These are phyloP conservation scores for Leishmania lainsoni DNA, from an alignment of 208 protist species.

Conservation along the genomic window DNA sequence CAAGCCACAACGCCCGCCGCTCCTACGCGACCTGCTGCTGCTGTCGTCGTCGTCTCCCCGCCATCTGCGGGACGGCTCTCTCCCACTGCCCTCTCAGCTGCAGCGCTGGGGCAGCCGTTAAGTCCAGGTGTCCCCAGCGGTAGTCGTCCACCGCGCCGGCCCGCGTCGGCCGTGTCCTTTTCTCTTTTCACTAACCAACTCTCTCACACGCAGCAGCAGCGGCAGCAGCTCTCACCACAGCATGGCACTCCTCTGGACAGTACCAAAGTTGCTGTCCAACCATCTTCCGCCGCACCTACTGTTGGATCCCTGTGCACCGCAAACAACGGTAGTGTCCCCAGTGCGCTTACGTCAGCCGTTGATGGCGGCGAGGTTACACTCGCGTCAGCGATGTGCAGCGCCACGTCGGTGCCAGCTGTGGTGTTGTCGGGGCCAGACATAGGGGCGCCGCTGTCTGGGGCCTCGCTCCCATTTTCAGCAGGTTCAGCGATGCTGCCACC, in stretches of 20 bases:
- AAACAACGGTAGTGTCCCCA: slow-evolving; percentile 1
- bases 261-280: neutral
- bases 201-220: neutral
- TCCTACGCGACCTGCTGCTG: neutral
- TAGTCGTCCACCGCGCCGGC: slow-evolving; percentile 9
- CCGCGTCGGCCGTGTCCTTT: slow-evolving; percentile 18
- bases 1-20: neutral
- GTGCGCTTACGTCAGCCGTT: neutral
- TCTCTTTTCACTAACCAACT: slow-evolving; percentile 4
- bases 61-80: neutral
- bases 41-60: neutral
- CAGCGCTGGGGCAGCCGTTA: neutral
- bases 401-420: neutral
- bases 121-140: neutral
- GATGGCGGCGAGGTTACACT: neutral
- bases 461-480: neutral
- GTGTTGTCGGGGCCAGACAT: neutral
- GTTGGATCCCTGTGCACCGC: neutral
- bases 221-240: neutral
- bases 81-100: neutral
- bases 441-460: neutral
- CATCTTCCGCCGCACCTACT: neutral
- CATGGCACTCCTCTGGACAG: neutral
- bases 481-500: neutral
- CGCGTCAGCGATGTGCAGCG: neutral